Evolutionary conservation across 1,139 yeast species (phyloP), one percentile per base, ranked within the genome.

Genomic region (Komagataea norvegica): DNA sequence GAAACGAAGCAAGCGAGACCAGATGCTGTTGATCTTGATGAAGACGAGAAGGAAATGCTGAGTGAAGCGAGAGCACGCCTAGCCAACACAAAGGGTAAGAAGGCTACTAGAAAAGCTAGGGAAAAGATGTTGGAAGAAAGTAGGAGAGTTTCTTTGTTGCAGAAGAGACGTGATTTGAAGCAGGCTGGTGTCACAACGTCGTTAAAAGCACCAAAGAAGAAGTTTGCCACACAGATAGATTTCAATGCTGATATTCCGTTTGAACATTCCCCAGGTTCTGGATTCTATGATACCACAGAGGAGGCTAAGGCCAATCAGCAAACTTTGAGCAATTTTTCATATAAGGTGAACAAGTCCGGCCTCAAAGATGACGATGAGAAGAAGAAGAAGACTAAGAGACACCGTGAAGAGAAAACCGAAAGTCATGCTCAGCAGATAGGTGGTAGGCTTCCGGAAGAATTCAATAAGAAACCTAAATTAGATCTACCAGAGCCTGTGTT

Each of bases 11-110:
- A 89, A 1, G 93, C 96, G 0, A 68, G 75, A 43, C 95, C 95
- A 0, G 95, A 85, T 58, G 76, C 78, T 2, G 79, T 74, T 9
- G 87, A 80, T 31, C 65, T 87, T 68, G 89, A 79, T 43, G 96
- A 88, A 39, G 96, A 87, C 44, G 96, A 91, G 52, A 65, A 75
- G 44, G 97, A 91, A 57, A 88, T 91, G 96, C 62, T 91, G 9
- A 78, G 89, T 8, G 98, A 91, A 56, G 97, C 98, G 0, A 74
- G 84, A 38, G 95, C 96, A 1, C 72, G 98, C 50, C 64, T 91
- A 47, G 87, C 95, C 8, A 89, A 87, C 52, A 89, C 96, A 0
- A 91, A 84, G 57, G 98, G 98, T 44, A 88, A 89, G 52, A 91
- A 91, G 61, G 97, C 97, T 1, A 85, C 88, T 45, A 64, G 98